Conservation (phyloP, 768 basidiomycete genomes). For the Mycena galopus region DNA sequence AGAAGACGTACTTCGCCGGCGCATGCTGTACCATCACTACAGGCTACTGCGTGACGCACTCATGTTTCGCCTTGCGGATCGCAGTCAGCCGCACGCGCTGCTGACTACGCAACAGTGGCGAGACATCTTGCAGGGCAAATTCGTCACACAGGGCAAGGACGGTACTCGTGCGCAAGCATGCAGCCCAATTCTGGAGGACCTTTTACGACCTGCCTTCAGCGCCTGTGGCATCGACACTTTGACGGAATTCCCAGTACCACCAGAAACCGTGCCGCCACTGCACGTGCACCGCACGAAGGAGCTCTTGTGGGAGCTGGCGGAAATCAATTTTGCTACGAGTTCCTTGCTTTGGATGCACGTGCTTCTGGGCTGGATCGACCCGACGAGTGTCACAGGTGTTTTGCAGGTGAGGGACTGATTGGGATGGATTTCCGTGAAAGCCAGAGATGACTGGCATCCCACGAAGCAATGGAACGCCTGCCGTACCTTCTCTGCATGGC, state of each 20-base stretch:
- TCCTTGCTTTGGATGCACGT: constrained; percentile 32
- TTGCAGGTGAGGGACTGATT: constrained; percentile 10
- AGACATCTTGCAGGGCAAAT: constrained; percentile 1
- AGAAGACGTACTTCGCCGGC: too few species aligned
- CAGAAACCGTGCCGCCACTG: not conserved
- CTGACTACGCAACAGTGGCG: constrained; percentile 9
- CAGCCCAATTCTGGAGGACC: not conserved
- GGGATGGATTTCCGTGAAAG: constrained; percentile 17
- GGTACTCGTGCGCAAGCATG: not conserved
- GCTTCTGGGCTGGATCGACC: constrained; percentile 16
- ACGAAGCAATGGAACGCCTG: not conserved
- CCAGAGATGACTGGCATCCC: constrained; percentile 16
- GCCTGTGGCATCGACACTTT: constrained; percentile 15
- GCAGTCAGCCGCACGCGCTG: not conserved
- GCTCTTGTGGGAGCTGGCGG: not conserved
- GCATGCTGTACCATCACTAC: constrained; percentile 5
- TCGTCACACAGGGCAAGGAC: constrained; percentile 4
- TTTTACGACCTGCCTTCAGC: not conserved
- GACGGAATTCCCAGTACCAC: constrained; percentile 7
- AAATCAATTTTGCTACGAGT: constrained; percentile 30
- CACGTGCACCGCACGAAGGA: constrained; percentile 5
- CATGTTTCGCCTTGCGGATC: constrained; percentile 14
- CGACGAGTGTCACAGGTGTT: constrained; percentile 14
- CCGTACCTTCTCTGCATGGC: constrained; percentile 15
- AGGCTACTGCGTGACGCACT: constrained; percentile 1